Conservation (phyloP, 2,329 filamentous ascomycete species). For the Dothidotthia symphoricarpi region DNA sequence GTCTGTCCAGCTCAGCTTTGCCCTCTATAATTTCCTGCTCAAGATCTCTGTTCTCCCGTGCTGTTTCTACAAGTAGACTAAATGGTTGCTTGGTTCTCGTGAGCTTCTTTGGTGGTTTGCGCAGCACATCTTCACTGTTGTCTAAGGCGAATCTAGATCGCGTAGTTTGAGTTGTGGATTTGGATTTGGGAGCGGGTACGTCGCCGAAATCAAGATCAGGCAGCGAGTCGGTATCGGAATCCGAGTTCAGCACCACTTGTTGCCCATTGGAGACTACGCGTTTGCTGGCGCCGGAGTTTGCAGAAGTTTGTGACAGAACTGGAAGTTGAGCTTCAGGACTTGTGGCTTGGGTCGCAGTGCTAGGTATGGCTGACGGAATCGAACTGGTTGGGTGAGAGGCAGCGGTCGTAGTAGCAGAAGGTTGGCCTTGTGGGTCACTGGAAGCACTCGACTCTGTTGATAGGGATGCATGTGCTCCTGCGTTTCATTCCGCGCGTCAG, state of each 20-base stretch:
- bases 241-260: slow-evolving; percentile 60
- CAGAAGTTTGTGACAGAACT: slow-evolving; percentile 26
- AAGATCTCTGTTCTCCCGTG: slow-evolving; percentile 22
- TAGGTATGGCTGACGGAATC: slow-evolving; percentile 4
- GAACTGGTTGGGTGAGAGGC: neutral
- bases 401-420: neutral
- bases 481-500: slow-evolving; percentile 1
- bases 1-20: slow-evolving; percentile 28
- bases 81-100: slow-evolving; percentile 20
- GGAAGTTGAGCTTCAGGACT: slow-evolving; percentile 12
- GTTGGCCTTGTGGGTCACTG: neutral
- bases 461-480: neutral
- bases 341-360: slow-evolving; percentile 2
- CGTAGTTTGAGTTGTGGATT: slow-evolving; percentile 5
- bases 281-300: slow-evolving; percentile 44
- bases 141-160: slow-evolving; percentile 13
- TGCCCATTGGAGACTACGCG: slow-evolving; percentile 55
- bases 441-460: neutral
- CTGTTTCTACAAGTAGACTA: slow-evolving; percentile 23
- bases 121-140: slow-evolving; percentile 18
- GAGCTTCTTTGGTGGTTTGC: slow-evolving; percentile 19
- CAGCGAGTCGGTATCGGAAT: slow-evolving; percentile 61
- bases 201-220: slow-evolving; percentile 51
- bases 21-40: slow-evolving; percentile 28
- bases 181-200: slow-evolving; percentile 10